Percentiles rank a stretch among this genome's conserved stretches.
phyloP scores from a whole-genome alignment of 345 rosid genomes.

The Eutrema yunnanense region DNA sequence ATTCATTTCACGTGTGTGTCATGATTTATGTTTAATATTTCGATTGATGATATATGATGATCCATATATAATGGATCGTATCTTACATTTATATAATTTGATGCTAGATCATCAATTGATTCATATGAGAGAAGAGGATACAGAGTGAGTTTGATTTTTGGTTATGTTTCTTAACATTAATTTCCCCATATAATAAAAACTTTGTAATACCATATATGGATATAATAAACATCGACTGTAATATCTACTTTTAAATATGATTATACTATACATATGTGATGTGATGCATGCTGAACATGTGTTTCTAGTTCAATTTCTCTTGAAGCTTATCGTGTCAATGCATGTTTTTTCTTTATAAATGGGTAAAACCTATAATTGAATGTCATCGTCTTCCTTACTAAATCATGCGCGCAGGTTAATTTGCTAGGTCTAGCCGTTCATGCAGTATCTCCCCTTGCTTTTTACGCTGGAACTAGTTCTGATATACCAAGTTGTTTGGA shows the following conservation, averaged over 20 bases:
- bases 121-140: constrained; percentile 13
- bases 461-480: no score
- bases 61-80: not conserved
- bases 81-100: constrained; percentile 4
- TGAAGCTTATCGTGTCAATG: no score
- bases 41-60: not conserved
- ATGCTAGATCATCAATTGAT: constrained; percentile 4
- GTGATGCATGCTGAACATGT: no score
- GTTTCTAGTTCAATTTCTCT: no score
- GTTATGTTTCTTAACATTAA: not conserved
- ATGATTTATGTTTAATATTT: not conserved
- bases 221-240: not conserved
- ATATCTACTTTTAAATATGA: not conserved
- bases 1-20: not conserved
- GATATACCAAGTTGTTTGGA: no score
- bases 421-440: no score
- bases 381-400: no score
- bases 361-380: no score
- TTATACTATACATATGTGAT: no score
- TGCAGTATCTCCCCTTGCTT: no score
- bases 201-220: not conserved
- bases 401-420: no score
- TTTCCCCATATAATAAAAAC: not conserved
- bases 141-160: constrained; percentile 12
- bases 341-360: no score